These are phyloP conservation scores for Metarhizium sp. DNA, from an alignment of 2,329 filamentous ascomycete species.

Conservation along the genomic window DNA sequence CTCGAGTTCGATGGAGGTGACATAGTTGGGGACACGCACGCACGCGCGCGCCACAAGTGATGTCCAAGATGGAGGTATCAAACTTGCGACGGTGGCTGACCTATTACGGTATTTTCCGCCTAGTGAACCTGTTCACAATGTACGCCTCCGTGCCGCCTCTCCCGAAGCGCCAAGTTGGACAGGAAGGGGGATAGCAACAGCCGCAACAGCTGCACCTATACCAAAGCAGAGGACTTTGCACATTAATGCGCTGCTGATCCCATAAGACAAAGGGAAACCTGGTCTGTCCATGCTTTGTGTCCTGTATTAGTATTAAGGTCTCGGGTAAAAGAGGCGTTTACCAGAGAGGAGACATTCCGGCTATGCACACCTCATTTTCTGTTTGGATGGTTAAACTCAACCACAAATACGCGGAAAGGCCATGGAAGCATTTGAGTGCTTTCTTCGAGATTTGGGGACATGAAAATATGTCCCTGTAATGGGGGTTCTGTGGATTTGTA, in stretches of 20 bases:
- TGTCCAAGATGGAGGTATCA: not conserved
- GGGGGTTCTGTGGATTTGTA: no score
- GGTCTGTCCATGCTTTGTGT: not conserved
- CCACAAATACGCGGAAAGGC: not conserved
- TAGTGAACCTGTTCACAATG: not conserved
- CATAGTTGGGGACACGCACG: not conserved
- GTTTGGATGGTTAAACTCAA: not conserved
- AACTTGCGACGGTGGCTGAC: slow-evolving; percentile 1
- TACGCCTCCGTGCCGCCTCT: slow-evolving; percentile 7
- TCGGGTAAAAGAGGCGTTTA: not conserved
- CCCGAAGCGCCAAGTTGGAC: not conserved
- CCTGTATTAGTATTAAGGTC: not conserved
- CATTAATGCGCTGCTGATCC: not conserved
- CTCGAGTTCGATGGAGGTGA: not conserved
- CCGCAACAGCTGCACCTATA: not conserved
- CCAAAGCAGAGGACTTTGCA: not conserved
- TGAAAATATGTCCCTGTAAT: no score
- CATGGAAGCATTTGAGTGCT: no score
- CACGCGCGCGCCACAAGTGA: not conserved
- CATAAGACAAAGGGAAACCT: not conserved
- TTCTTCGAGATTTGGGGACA: no score
- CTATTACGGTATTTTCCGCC: slow-evolving; percentile 5
- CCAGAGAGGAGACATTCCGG: not conserved
- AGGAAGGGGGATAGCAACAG: not conserved
- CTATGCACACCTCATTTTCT: not conserved